Evolutionary conservation across 2,329 filamentous ascomycete genomes (phyloP).

Genomic region (Monilinia vaccinii-corymbosi): DNA sequence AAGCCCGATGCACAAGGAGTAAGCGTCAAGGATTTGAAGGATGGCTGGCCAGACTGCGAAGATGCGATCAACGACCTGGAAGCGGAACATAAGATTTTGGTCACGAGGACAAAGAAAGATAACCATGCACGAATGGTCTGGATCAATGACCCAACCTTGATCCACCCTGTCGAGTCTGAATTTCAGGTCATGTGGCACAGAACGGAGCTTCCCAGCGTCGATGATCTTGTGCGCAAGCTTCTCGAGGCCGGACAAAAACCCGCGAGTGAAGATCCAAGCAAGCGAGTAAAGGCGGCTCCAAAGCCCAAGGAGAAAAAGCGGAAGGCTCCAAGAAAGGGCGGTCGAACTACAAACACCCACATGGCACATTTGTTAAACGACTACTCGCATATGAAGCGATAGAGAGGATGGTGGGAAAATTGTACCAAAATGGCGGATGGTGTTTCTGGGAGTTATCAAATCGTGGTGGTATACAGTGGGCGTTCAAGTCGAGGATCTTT

Average conservation of each 20-base stretch:
- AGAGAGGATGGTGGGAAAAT: neutral
- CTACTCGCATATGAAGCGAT: constrained; percentile 25
- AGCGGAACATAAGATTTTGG: constrained; percentile 67
- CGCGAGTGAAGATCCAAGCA: constrained; percentile 31
- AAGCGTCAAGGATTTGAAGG: constrained; percentile 82
- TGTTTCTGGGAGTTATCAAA: neutral
- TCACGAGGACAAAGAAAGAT: constrained; percentile 89
- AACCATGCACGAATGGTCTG: constrained; percentile 78
- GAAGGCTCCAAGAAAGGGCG: constrained; percentile 28
- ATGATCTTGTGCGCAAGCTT: constrained; percentile 34
- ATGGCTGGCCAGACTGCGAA: constrained; percentile 86
- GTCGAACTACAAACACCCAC: constrained; percentile 30
- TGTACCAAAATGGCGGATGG: neutral
- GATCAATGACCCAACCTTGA: constrained; percentile 74
- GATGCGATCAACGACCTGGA: constrained; percentile 72
- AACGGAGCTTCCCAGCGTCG: constrained; percentile 53
- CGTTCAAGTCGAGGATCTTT: neutral
- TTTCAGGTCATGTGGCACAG: constrained; percentile 79
- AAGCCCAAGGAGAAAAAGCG: constrained; percentile 32
- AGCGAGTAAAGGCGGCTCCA: constrained; percentile 28
- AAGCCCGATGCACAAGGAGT: constrained; percentile 76
- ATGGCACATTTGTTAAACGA: constrained; percentile 30
- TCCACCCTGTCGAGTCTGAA: constrained; percentile 68
- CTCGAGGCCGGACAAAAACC: constrained; percentile 32
- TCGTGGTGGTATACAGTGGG: neutral